Evolutionary conservation across 176 grass and related monocot species (phyloP).

Genomic region (Luzula sylvatica): DNA sequence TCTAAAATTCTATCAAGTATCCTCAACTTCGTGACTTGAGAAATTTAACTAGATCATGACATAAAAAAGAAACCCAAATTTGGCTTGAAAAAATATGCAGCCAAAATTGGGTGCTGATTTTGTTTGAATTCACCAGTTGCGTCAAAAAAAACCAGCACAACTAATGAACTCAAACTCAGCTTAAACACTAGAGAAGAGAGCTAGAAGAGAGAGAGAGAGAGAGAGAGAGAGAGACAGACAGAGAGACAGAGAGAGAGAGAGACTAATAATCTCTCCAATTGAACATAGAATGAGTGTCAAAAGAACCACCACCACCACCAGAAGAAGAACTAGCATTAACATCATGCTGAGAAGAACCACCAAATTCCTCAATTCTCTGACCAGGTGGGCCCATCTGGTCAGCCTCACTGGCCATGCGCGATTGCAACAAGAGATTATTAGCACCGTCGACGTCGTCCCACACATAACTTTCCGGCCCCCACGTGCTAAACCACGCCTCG

Average conservation of each 20-base stretch:
- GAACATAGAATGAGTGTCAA: constrained; percentile 11
- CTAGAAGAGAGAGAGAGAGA: neutral
- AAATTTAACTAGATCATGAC: neutral
- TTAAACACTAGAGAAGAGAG: neutral
- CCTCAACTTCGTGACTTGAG: neutral
- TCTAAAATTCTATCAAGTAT: constrained; percentile 12
- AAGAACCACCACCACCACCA: neutral
- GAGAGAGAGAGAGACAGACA: neutral
- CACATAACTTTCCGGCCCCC: constrained; percentile 77
- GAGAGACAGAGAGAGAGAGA: neutral
- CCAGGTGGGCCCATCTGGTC: neutral
- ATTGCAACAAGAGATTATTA: constrained; percentile 63
- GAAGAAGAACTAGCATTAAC: neutral
- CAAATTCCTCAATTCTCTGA: neutral
- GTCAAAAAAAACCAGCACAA: constrained; percentile 13
- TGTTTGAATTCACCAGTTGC: constrained; percentile 13
- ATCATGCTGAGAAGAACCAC: neutral
- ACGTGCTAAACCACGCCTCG: constrained; percentile 86
- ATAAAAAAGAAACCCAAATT: neutral
- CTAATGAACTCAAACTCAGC: neutral
- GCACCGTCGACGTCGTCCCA: constrained; percentile 96
- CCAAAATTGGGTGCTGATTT: neutral
- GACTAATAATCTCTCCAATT: constrained; percentile 10
- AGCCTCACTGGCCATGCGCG: constrained; percentile 46
- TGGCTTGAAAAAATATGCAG: constrained; percentile 20